Base-by-base conservation (phyloP, 2,329 filamentous ascomycete genomes). In the Alternaria angustiovoidea region DNA sequence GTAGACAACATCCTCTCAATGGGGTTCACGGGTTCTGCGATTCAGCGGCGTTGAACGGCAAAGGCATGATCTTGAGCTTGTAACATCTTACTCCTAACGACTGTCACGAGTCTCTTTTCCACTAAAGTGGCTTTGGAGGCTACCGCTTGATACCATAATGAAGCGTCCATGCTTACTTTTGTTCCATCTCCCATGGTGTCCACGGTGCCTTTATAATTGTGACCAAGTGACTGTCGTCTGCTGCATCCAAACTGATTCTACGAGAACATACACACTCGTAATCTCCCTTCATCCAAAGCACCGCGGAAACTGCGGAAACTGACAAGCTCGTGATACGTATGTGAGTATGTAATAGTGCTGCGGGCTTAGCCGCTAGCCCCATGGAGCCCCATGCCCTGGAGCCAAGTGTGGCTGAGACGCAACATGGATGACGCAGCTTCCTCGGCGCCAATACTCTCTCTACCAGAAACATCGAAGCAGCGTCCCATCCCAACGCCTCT, bases 61-160 rank as follows among this genome's bases (percentile, higher is more conserved):
- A 30, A 11, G 18, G 42, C 22, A 60, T 47, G 22, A 51, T 42
- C 24, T 38, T 42, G 51, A 49, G 46, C 34, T 43, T 38, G 38
- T 48, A 52, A 28, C 34, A 57, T 54, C 49, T 62, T 59, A 52
- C 47, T 59, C 51, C 63, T 54, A 54, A 72, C 54, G 67, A 69
- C 57, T 56, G 59, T 59, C 41, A 70, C 67, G 66, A 69, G 65
- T 72, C 62, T 72, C 63, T 59, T 73, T 70, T 59, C 58, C 61
- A 63, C 63, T 60, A 65, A 61, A 51, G 34, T 62, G 61, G 57
- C 58, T 61, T 46, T 64, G 38, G 48, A 59, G 61, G 57, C 57
- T 58, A 48, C 43, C 42, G 41, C 36, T 46, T 46, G 58, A 62
- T 62, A 63, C 43, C 39, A 54, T 51, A 64, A 64, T 65, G 32